Evolutionary conservation across 192 early-diverging fungal genomes (phyloP).

Genomic region (Coemansia sp.): DNA sequence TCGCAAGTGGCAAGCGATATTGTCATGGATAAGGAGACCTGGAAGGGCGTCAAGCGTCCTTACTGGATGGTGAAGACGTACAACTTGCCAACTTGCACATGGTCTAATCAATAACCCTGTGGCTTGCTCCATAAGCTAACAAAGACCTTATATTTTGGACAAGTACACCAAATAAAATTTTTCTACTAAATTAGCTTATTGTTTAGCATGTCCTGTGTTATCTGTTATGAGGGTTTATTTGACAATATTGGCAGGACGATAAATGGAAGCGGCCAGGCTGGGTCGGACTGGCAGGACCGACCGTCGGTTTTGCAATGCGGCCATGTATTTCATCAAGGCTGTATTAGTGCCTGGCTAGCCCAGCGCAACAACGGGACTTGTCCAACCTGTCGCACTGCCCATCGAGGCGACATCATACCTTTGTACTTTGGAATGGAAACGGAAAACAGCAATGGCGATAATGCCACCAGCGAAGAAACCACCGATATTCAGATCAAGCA

Average conservation of each 20-base stretch:
- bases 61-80: constrained; percentile 57
- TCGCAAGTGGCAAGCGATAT: constrained; percentile 70
- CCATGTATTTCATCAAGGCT: constrained; percentile 47
- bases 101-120: constrained; percentile 11
- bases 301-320: constrained; percentile 39
- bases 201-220: constrained; percentile 43
- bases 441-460: neutral
- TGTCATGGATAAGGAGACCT: constrained; percentile 75
- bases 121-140: neutral
- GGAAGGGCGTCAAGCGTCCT: constrained; percentile 80
- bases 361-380: constrained; percentile 28
- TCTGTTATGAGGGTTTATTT: constrained; percentile 45
- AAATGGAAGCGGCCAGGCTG: no score
- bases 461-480: neutral
- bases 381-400: constrained; percentile 35
- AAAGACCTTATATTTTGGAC: neutral
- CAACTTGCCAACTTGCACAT: constrained; percentile 51
- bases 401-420: constrained; percentile 23
- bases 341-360: constrained; percentile 40
- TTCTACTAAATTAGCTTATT: no score
- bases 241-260: constrained; percentile 4
- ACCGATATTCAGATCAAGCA: constrained; percentile 10
- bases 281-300: constrained; percentile 19
- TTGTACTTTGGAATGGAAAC: constrained; percentile 34
- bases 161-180: neutral